A percentile compares a stretch with the other conserved stretches of the same genome.
phyloP scores from a whole-genome alignment of 768 basidiomycete genomes.

The Boletellus sp. region DNA sequence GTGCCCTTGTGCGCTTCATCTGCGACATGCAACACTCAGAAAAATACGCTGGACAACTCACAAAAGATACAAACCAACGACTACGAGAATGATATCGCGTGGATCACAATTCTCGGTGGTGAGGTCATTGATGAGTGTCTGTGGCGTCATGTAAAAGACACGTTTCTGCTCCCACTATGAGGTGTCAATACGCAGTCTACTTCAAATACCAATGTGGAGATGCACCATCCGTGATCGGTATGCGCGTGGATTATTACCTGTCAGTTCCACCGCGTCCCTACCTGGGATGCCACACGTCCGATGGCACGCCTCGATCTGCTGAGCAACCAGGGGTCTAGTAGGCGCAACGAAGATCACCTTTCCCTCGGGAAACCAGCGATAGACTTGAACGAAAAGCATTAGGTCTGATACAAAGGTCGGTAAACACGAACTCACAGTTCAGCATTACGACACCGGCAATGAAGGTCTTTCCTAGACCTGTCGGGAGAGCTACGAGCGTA shows the following conservation, averaged over 20 bases:
- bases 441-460: conserved; percentile 96
- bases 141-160: conserved; percentile 94
- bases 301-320: conserved; percentile 93
- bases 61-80: conserved; percentile 60
- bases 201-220: conserved; percentile 1
- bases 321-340: conserved; percentile 92
- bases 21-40: conserved; percentile 28
- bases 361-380: conserved; percentile 89
- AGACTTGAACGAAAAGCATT: conserved; percentile 47
- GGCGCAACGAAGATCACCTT: conserved; percentile 95
- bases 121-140: conserved; percentile 89
- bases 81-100: conserved; percentile 76
- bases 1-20: conserved; percentile 96
- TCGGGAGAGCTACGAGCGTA: conserved; percentile 90
- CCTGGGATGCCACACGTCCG: conserved; percentile 91
- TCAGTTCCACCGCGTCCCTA: conserved; percentile 79
- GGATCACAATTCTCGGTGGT: conserved; percentile 69
- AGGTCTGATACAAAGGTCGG: conserved; percentile 1
- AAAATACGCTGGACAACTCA: neutral
- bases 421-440: conserved; percentile 58
- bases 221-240: conserved; percentile 60
- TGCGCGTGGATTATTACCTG: conserved; percentile 60
- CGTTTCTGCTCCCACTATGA: conserved; percentile 75
- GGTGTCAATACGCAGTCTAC: neutral
- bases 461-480: conserved; percentile 96